Evolutionary conservation across 2,329 filamentous ascomycete genomes (phyloP).

Genomic region (Sclerotinia minor): DNA sequence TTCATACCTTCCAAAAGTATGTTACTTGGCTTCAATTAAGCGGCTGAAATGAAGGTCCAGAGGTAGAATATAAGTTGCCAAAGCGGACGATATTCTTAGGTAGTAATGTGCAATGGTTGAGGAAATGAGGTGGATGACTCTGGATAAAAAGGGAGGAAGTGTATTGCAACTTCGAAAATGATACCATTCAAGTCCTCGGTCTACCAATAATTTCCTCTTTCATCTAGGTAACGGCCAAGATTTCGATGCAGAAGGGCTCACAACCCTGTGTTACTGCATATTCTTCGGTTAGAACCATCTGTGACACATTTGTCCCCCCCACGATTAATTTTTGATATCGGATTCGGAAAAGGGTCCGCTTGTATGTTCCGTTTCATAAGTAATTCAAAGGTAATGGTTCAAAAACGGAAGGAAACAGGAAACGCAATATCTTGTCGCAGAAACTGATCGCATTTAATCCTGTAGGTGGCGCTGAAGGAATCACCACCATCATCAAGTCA

Average conservation of each 20-base stretch:
- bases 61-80: neutral
- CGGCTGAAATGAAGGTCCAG: neutral
- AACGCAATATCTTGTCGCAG: neutral
- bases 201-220: neutral
- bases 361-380: neutral
- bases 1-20: constrained; percentile 19
- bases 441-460: neutral
- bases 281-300: neutral
- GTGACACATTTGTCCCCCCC: neutral
- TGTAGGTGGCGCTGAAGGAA: neutral
- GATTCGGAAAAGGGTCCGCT: neutral
- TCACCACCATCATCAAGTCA: neutral
- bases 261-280: neutral
- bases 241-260: neutral
- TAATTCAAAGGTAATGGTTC: neutral
- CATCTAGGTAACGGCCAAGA: neutral
- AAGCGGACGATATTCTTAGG: neutral
- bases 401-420: neutral
- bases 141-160: neutral
- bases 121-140: neutral
- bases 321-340: neutral
- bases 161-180: neutral
- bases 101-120: constrained; percentile 4
- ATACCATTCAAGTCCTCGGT: neutral
- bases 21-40: neutral